These are phyloP conservation scores for Scheffersomyces quercinus DNA, from an alignment of 1,139 yeast genomes.

Conservation along the genomic window DNA sequence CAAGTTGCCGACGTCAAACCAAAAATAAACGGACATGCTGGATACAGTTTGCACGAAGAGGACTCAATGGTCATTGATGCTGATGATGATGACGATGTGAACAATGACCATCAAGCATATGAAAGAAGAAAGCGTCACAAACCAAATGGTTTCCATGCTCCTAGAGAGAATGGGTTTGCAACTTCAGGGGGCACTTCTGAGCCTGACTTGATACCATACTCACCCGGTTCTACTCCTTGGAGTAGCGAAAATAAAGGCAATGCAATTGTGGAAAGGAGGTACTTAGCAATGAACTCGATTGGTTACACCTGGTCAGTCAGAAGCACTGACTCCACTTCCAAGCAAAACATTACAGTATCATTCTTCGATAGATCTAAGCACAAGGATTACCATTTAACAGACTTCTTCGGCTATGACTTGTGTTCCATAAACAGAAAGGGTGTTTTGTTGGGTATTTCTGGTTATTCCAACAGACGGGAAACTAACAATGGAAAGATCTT, in stretches of 20 bases:
- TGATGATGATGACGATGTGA: slow-evolving; percentile 27
- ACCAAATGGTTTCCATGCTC: slow-evolving; percentile 16
- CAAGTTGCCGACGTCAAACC: slow-evolving; percentile 2
- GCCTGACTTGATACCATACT: slow-evolving; percentile 40
- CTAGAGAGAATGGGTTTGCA: not conserved
- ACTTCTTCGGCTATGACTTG: slow-evolving; percentile 66
- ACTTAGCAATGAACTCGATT: slow-evolving; percentile 74
- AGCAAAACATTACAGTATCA: slow-evolving; percentile 76
- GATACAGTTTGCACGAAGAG: slow-evolving; percentile 23
- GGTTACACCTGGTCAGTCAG: slow-evolving; percentile 85
- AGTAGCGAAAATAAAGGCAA: slow-evolving; percentile 32
- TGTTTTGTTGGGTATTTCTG: slow-evolving; percentile 57
- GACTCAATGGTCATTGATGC: slow-evolving; percentile 41
- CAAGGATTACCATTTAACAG: slow-evolving; percentile 86
- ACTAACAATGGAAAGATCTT: slow-evolving; percentile 32
- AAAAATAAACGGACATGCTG: slow-evolving; percentile 4
- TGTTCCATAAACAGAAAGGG: slow-evolving; percentile 75
- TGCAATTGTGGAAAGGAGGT: slow-evolving; percentile 54
- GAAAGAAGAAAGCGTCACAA: slow-evolving; percentile 29
- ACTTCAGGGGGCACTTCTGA: slow-evolving; percentile 6
- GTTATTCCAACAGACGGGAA: slow-evolving; percentile 19
- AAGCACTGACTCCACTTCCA: slow-evolving; percentile 28
- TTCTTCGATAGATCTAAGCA: slow-evolving; percentile 82
- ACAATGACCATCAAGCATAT: not conserved
- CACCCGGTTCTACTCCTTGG: slow-evolving; percentile 91